A percentile compares a stretch with the other conserved stretches of the same genome.
phyloP scores from a whole-genome alignment of 164 flowering plant genomes.

The Vitis labrusca region DNA sequence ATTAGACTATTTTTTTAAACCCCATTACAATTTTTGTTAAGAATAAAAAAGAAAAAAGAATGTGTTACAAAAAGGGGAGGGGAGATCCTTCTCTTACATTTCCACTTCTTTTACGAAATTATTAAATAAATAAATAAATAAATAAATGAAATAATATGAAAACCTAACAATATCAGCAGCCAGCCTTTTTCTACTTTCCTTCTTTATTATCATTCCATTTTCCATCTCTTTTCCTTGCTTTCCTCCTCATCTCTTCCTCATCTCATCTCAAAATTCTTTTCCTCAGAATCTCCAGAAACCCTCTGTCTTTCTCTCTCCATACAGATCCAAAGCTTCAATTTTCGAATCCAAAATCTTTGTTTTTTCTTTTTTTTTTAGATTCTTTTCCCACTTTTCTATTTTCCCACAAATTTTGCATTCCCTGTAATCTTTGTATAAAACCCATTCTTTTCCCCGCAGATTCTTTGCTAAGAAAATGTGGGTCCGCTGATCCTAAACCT shows the following conservation, averaged over 20 bases:
- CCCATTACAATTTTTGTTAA: too few relatives aligned
- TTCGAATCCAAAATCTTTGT: not conserved
- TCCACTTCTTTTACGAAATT: too few relatives aligned
- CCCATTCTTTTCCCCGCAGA: too few relatives aligned
- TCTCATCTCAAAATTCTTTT: conserved; percentile 1
- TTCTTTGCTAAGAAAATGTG: too few relatives aligned
- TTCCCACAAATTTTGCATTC: too few relatives aligned
- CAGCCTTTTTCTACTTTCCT: not conserved
- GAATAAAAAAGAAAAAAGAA: too few relatives aligned
- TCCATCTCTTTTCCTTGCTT: not conserved
- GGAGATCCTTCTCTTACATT: too few relatives aligned
- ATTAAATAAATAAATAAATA: too few relatives aligned
- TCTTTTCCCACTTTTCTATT: not conserved
- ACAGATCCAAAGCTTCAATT: conserved; percentile 13
- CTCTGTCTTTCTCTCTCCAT: conserved; percentile 5
- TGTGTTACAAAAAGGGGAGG: too few relatives aligned
- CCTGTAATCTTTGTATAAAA: too few relatives aligned
- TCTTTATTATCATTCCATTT: conserved; percentile 11
- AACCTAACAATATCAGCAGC: conserved; percentile 8
- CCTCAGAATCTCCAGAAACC: conserved; percentile 6
- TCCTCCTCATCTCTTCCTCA: conserved; percentile 8
- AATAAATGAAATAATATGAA: not conserved
- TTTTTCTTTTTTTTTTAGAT: not conserved
- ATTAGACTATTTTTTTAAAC: too few relatives aligned
- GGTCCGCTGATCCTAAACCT: too few relatives aligned